Evolutionary conservation across 495 filamentous ascomycete species (phyloP).

Genomic region (Daldinia concentrica): DNA sequence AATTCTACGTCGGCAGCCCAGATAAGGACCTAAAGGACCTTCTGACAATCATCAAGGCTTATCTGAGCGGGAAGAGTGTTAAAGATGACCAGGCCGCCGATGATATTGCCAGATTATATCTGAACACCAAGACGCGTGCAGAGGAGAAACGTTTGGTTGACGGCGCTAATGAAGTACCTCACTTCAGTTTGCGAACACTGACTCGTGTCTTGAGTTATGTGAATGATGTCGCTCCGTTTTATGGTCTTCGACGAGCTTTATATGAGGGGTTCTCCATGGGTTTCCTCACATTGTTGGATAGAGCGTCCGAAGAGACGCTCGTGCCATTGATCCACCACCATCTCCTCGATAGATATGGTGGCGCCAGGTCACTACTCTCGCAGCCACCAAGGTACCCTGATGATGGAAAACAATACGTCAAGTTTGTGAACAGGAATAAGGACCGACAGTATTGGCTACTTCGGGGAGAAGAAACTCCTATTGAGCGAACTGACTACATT

Average conservation of each 20-base stretch:
- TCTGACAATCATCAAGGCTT: conserved; percentile 82
- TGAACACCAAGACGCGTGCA: conserved; percentile 83
- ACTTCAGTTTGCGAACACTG: conserved; percentile 95
- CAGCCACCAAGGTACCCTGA: conserved; percentile 77
- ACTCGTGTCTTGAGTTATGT: conserved; percentile 90
- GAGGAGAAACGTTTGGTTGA: conserved; percentile 87
- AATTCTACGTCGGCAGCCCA: conserved; percentile 89
- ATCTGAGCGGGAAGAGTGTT: conserved; percentile 74
- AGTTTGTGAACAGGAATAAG: conserved; percentile 67
- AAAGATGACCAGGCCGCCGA: conserved; percentile 71
- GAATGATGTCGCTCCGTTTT: conserved; percentile 80
- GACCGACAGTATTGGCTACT: conserved; percentile 91
- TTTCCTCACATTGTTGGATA: conserved; percentile 85
- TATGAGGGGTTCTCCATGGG: conserved; percentile 99
- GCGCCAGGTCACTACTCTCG: conserved; percentile 72
- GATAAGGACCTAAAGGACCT: conserved; percentile 86
- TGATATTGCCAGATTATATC: conserved; percentile 85
- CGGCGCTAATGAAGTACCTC: conserved; percentile 89
- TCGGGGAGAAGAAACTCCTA: conserved; percentile 68
- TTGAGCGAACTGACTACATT: conserved; percentile 89
- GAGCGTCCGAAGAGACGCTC: conserved; percentile 78
- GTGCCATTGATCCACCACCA: conserved; percentile 82
- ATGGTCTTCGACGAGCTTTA: conserved; percentile 85
- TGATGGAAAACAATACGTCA: conserved; percentile 82
- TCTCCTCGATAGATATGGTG: conserved; percentile 73